Conservation (phyloP, 2,329 filamentous ascomycete genomes). For the Sporothrix euskadiensis region DNA sequence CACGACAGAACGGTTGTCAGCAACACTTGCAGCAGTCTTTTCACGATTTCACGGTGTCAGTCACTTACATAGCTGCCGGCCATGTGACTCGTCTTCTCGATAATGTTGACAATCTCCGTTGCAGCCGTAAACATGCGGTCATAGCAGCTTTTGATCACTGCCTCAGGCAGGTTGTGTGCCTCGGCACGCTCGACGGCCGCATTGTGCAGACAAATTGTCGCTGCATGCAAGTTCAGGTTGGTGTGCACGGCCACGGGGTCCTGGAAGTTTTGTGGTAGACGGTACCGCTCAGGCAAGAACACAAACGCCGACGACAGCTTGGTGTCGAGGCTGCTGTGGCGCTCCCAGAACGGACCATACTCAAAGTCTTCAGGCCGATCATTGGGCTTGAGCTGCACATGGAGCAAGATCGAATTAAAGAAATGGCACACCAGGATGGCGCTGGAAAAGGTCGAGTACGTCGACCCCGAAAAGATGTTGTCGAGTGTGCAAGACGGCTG, state of each 20-base stretch:
- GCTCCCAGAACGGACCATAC: slow-evolving; percentile 79
- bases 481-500: slow-evolving; percentile 64
- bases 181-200: slow-evolving; percentile 83
- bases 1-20: not conserved
- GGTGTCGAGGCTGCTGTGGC: slow-evolving; percentile 81
- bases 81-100: slow-evolving; percentile 74
- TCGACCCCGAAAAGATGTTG: slow-evolving; percentile 61
- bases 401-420: slow-evolving; percentile 78
- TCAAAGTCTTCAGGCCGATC: slow-evolving; percentile 73
- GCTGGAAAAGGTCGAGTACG: slow-evolving; percentile 70
- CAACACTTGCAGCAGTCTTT: not conserved
- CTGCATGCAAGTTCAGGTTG: slow-evolving; percentile 87
- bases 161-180: slow-evolving; percentile 64
- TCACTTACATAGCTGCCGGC: slow-evolving; percentile 49
- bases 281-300: slow-evolving; percentile 71
- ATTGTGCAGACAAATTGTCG: slow-evolving; percentile 85
- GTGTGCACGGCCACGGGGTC: slow-evolving; percentile 76
- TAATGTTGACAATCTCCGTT: slow-evolving; percentile 79
- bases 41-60: not conserved
- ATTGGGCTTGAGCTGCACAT: slow-evolving; percentile 70
- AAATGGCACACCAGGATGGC: slow-evolving; percentile 73
- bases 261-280: slow-evolving; percentile 67
- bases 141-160: slow-evolving; percentile 69
- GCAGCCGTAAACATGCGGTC: slow-evolving; percentile 75
- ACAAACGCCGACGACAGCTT: slow-evolving; percentile 75